phyloP scores from a whole-genome alignment of 2,329 filamentous ascomycete species.

The Mariannaea elegans region DNA sequence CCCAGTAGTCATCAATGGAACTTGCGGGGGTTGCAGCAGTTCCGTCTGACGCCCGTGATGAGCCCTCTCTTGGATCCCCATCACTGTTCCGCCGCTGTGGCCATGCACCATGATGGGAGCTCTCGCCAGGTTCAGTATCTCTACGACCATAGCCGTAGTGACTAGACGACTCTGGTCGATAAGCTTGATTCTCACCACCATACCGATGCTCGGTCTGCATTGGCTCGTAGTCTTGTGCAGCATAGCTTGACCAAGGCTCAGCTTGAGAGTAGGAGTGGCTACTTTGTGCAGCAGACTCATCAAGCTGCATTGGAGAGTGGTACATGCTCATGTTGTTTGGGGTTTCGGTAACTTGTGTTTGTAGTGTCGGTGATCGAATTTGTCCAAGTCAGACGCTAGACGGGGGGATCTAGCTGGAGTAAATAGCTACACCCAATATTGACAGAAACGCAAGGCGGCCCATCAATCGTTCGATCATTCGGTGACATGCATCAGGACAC shows the following conservation, averaged over 20 bases:
- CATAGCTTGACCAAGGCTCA: conserved; percentile 5
- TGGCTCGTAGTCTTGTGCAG: conserved; percentile 7
- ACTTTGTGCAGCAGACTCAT: conserved; percentile 1
- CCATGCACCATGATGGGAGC: background rate
- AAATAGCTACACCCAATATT: conserved; percentile 10
- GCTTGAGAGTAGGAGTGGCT: conserved; percentile 2
- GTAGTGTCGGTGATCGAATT: background rate
- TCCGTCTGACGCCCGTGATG: conserved; percentile 25
- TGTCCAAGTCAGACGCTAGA: background rate
- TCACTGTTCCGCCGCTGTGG: background rate
- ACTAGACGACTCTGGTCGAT: background rate
- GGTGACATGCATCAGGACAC: conserved; percentile 12
- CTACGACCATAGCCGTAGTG: conserved; percentile 4
- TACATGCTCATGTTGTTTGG: conserved; percentile 14
- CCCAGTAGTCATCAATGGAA: conserved; percentile 31
- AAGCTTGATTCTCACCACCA: background rate
- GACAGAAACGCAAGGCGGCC: conserved; percentile 14
- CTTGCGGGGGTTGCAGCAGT: conserved; percentile 34
- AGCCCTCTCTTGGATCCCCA: background rate
- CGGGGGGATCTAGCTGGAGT: conserved; percentile 9
- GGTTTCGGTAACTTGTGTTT: background rate
- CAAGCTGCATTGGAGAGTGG: conserved; percentile 11
- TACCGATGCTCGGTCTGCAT: conserved; percentile 17
- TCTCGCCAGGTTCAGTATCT: background rate
- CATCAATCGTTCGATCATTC: conserved; percentile 7